Base-by-base conservation (phyloP, 768 basidiomycete species). In the Psilocybe cubensis region DNA sequence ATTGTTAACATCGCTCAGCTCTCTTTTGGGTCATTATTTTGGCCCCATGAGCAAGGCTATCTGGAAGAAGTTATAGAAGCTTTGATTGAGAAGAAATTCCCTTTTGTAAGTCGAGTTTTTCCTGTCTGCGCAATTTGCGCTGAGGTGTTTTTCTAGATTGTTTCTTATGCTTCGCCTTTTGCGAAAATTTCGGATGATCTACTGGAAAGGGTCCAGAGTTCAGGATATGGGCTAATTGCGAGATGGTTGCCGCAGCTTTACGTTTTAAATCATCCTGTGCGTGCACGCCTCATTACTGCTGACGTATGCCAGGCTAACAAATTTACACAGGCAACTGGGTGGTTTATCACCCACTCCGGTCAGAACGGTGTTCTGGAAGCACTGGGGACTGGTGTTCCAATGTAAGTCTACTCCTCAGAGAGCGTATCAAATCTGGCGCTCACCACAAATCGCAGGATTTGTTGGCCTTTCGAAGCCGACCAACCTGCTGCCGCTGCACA, bases 261-360 rank as follows among this genome's bases (percentile, higher is more conserved):
- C 41, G 46, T 63, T 20, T 18, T 63, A 29, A 52, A 44, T 17
- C 62, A 63, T 33, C 38, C 49, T 17, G 61, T 62, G 42, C 11
- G 54, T 42, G 21, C n/a, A 17, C n/a, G 14, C 12, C 4, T 17
- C 24, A 8, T n/a, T 46, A 4, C 12, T n/a, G 18, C 31, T 18
- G 7, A 8, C 10, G 2, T 5, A 9, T 28, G n/a, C 35, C 11
- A 25, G 27, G 20, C 20, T 42, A 18, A 21, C 5, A 38, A 14
- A 20, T 11, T 29, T 17, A n/a, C 4, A 17, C 41, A 59, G 50
- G 54, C 58, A 25, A 40, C 47, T 21, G 46, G 56, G 40, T 62
- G 52, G 48, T 41, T 59, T 44, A 49, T 60, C 8, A 52, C 49
- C 20, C 59, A 60, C 31, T 55, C 54, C 21, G 59, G 59, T 31